A percentile compares a stretch with the other conserved stretches of the same genome.
Conservation (phyloP, 192 early-diverging fungal genomes). For the Piromyces finnis region DNA sequence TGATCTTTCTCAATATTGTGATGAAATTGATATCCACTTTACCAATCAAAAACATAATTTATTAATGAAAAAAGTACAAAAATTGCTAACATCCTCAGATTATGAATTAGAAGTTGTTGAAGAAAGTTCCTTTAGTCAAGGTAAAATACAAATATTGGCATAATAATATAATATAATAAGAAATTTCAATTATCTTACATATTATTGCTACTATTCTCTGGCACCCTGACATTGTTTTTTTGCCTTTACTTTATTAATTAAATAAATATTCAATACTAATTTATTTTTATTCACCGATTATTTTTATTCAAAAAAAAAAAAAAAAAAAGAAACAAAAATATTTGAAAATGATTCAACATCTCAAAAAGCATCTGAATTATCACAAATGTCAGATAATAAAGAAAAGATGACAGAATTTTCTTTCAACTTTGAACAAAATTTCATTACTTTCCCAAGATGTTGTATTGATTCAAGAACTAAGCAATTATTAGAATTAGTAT, state of each 20-base stretch:
- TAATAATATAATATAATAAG: too few species aligned
- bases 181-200: too few species aligned
- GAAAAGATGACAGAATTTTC: neutral
- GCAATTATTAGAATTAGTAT: neutral
- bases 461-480: neutral
- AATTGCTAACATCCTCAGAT: neutral
- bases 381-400: neutral
- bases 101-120: neutral
- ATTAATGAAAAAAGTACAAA: neutral
- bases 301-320: too few species aligned
- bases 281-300: too few species aligned
- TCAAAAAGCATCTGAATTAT: neutral
- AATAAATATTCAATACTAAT: too few species aligned
- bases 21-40: neutral
- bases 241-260: too few species aligned
- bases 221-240: too few species aligned
- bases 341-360: neutral
- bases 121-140: neutral
- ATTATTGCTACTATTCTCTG: too few species aligned
- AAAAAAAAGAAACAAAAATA: neutral
- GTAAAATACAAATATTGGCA: neutral
- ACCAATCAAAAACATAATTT: neutral
- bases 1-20: neutral
- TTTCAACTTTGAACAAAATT: neutral
- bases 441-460: neutral